Conservation (phyloP, 2,329 filamentous ascomycete genomes). For the Alternaria tenuissima region DNA sequence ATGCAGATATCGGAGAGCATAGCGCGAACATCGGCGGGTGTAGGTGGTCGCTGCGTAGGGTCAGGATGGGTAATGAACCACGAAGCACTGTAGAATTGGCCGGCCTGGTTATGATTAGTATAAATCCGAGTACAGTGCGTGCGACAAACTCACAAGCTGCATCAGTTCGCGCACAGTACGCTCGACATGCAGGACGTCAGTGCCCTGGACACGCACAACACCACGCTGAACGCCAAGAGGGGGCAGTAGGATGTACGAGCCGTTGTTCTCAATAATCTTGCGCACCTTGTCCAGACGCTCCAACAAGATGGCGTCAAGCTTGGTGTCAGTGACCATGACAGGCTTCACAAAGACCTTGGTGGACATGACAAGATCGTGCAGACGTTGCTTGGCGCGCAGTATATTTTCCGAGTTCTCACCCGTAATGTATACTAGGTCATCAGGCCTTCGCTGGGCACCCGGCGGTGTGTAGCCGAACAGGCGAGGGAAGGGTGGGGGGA, state of each 20-base stretch:
- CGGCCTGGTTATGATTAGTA: constrained; percentile 66
- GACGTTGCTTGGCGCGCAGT: constrained; percentile 85
- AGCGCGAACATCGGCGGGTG: constrained; percentile 75
- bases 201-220: constrained; percentile 88
- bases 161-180: constrained; percentile 95
- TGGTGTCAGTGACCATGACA: constrained; percentile 85
- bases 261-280: constrained; percentile 97
- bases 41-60: constrained; percentile 67
- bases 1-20: constrained; percentile 96
- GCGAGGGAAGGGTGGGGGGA: constrained; percentile 90
- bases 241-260: constrained; percentile 92
- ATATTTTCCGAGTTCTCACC: constrained; percentile 87
- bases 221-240: constrained; percentile 84
- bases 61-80: constrained; percentile 92
- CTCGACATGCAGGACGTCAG: constrained; percentile 92
- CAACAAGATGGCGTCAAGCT: constrained; percentile 93
- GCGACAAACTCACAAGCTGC: constrained; percentile 73
- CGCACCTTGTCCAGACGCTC: constrained; percentile 94
- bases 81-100: constrained; percentile 96
- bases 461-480: constrained; percentile 90
- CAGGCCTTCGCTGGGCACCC: constrained; percentile 80
- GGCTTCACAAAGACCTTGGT: constrained; percentile 86
- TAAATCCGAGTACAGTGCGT: neutral
- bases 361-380: constrained; percentile 82
- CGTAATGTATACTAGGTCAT: constrained; percentile 93